Evolutionary conservation across 352 stramenopile genomes (phyloP).

Genomic region (Phytophthora capsici): DNA sequence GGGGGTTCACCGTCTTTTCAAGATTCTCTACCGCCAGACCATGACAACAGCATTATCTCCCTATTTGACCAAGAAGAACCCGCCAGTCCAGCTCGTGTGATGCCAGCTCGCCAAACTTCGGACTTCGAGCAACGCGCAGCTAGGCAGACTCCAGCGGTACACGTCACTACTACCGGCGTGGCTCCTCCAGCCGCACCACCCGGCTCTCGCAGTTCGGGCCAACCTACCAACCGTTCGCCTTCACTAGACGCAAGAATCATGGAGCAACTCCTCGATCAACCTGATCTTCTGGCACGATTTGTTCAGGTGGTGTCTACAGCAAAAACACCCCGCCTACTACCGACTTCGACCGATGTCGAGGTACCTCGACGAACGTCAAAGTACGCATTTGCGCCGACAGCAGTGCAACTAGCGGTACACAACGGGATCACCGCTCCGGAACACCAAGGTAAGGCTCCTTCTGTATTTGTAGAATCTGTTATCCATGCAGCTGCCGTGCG

Average conservation of each 20-base stretch:
- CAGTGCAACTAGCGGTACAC: constrained; percentile 2
- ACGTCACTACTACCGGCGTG: no score
- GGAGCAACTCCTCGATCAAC: constrained; percentile 8
- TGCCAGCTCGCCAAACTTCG: no score
- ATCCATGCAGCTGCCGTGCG: no score
- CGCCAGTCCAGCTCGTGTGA: not conserved
- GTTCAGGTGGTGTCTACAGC: constrained; percentile 1
- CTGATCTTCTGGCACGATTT: constrained; percentile 9
- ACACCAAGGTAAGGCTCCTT: constrained; percentile 19
- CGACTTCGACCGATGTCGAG: not conserved
- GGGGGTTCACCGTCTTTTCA: no score
- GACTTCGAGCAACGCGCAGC: no score
- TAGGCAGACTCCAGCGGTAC: no score
- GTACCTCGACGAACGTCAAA: constrained; percentile 5
- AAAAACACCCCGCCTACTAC: not conserved
- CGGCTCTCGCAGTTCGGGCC: no score
- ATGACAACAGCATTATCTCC: constrained; percentile 3
- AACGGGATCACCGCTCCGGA: constrained; percentile 5
- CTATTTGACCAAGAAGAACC: constrained; percentile 2
- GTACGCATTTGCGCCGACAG: constrained; percentile 6
- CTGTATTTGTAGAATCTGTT: not conserved
- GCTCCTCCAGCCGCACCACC: no score
- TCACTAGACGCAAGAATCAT: constrained; percentile 10
- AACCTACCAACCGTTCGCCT: not conserved
- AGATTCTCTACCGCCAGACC: not conserved